These are phyloP conservation scores for Solanum dulcamara DNA, from an alignment of 257 asterid species.

Conservation along the genomic window DNA sequence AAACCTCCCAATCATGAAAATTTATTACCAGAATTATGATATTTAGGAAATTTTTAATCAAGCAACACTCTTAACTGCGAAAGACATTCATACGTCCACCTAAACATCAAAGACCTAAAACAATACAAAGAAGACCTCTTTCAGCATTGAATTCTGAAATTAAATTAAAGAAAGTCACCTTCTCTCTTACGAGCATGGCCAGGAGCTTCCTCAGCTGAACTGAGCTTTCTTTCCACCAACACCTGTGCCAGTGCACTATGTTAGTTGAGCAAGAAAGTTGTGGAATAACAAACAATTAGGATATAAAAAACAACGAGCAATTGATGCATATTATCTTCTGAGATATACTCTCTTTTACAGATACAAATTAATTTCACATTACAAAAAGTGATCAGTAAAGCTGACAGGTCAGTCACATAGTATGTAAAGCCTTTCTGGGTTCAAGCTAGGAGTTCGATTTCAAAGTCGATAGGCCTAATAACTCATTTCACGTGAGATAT, in stretches of 20 bases:
- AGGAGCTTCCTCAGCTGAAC: slow-evolving; percentile 12
- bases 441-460: too few species aligned
- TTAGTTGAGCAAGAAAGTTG: slow-evolving; percentile 1
- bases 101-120: neutral
- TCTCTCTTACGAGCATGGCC: slow-evolving; percentile 32
- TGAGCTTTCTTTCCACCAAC: slow-evolving; percentile 44
- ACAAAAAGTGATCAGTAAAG: neutral
- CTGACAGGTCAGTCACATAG: neutral
- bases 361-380: neutral
- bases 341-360: neutral
- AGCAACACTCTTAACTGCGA: neutral
- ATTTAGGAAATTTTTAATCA: neutral
- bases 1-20: neutral
- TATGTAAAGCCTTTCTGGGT: too few species aligned
- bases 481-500: neutral
- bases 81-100: neutral
- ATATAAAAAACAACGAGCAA: neutral
- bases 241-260: slow-evolving; percentile 27
- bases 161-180: slow-evolving; percentile 26
- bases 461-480: too few species aligned
- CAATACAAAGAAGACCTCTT: neutral
- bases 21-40: neutral
- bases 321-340: neutral
- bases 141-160: neutral
- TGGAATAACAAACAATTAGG: neutral